Percentiles rank a stretch among this genome's conserved stretches.
These are phyloP conservation scores for Helminthosporium solani DNA, from an alignment of 2,329 filamentous ascomycete species.

Conservation along the genomic window DNA sequence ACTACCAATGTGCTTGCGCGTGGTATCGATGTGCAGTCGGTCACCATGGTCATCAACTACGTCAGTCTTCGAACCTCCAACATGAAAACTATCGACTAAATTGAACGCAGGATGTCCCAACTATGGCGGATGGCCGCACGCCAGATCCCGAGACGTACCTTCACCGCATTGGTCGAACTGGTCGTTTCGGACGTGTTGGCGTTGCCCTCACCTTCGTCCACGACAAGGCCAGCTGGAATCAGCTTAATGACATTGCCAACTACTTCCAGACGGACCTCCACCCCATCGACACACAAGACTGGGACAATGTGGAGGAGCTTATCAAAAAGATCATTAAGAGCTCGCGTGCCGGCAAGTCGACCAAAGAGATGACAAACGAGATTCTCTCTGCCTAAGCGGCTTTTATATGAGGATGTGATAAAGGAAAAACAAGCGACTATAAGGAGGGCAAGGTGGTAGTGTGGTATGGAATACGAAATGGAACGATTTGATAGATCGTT, in stretches of 20 bases:
- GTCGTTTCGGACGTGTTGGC: conserved; percentile 93
- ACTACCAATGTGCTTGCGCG: conserved; percentile 96
- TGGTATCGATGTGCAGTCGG: conserved; percentile 87
- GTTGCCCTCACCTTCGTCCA: conserved; percentile 95
- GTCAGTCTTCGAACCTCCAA: conserved; percentile 38
- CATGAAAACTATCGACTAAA: conserved; percentile 12
- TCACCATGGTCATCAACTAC: conserved; percentile 99
- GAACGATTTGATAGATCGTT: too few relatives aligned
- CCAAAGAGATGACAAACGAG: conserved; percentile 41
- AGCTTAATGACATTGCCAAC: conserved; percentile 74
- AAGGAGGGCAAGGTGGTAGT: too few relatives aligned
- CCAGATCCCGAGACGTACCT: conserved; percentile 95
- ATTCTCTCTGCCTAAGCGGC: conserved; percentile 5
- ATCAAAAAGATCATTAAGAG: conserved; percentile 65
- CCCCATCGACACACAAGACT: conserved; percentile 79
- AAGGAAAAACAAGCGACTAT: too few relatives aligned
- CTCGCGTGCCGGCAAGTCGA: conserved; percentile 43
- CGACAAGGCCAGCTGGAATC: conserved; percentile 76
- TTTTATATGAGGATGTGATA: too few relatives aligned
- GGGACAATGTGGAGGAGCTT: conserved; percentile 82
- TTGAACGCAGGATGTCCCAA: conserved; percentile 55
- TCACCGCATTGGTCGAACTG: conserved; percentile 95
- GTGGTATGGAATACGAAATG: too few relatives aligned
- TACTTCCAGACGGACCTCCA: conserved; percentile 81
- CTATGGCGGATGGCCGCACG: conserved; percentile 57